These are phyloP conservation scores for Euphorbia schlechtendalii DNA, from an alignment of 441 rosid species.

Conservation along the genomic window DNA sequence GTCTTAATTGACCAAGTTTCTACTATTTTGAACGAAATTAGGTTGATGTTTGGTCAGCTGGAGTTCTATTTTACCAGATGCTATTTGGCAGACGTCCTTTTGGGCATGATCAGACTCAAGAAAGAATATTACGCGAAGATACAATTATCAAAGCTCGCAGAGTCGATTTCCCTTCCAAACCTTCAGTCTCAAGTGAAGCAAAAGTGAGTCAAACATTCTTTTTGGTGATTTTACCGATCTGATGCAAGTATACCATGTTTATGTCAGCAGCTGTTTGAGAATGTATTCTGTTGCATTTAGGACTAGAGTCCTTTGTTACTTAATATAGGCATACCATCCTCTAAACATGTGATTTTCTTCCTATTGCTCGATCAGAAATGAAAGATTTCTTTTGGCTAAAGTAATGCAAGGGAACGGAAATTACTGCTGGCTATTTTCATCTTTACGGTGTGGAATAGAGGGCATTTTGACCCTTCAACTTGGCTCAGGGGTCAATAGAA, in stretches of 20 bases:
- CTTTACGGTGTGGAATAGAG: neutral
- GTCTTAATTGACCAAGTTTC: constrained; percentile 5
- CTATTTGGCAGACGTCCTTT: constrained; percentile 93
- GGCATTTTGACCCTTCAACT: neutral
- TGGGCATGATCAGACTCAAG: constrained; percentile 98
- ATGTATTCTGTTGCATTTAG: neutral
- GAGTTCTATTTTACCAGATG: constrained; percentile 92
- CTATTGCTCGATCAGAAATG: no score
- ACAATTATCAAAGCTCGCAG: constrained; percentile 95
- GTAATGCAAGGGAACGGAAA: no score
- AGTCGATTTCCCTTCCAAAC: constrained; percentile 95
- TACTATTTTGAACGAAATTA: constrained; percentile 28
- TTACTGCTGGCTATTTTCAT: neutral
- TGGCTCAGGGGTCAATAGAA: neutral
- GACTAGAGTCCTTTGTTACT: neutral
- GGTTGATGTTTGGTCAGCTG: constrained; percentile 99
- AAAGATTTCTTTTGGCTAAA: no score
- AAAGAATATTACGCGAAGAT: constrained; percentile 89
- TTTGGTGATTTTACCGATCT: constrained; percentile 2
- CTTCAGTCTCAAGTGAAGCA: constrained; percentile 86
- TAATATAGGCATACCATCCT: no score
- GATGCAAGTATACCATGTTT: neutral
- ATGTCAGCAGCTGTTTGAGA: neutral
- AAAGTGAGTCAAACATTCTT: constrained; percentile 43
- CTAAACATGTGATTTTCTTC: neutral